Conservation (phyloP, 2,329 filamentous ascomycete species). For the Fusarium begoniae region DNA sequence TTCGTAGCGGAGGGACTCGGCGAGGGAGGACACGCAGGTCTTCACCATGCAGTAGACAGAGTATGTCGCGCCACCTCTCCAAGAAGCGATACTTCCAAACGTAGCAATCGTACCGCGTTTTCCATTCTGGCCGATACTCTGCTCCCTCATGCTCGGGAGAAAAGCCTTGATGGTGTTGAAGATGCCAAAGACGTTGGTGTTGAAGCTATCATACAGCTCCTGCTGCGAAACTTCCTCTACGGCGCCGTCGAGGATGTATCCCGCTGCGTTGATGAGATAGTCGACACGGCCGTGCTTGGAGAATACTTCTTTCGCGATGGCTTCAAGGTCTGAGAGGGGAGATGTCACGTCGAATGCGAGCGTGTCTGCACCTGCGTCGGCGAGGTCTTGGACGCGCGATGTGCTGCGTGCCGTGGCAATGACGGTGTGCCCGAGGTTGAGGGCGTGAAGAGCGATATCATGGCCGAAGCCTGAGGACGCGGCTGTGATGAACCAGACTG, state of each 20-base stretch:
- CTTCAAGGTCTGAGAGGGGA: slow-evolving; percentile 48
- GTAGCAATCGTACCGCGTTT: slow-evolving; percentile 50
- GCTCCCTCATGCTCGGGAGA: slow-evolving; percentile 56
- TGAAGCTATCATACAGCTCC: slow-evolving; percentile 53
- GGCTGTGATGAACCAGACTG: slow-evolving; percentile 64
- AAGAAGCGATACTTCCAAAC: slow-evolving; percentile 59
- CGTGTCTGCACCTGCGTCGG: slow-evolving; percentile 53
- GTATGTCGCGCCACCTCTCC: slow-evolving; percentile 49
- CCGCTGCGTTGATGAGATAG: slow-evolving; percentile 59
- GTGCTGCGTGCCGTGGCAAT: slow-evolving; percentile 59
- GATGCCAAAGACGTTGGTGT: slow-evolving; percentile 64
- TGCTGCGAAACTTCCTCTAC: slow-evolving; percentile 52
- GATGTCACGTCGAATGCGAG: slow-evolving; percentile 59
- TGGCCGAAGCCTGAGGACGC: slow-evolving; percentile 62
- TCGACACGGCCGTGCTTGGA: slow-evolving; percentile 52
- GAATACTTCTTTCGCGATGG: slow-evolving; percentile 47
- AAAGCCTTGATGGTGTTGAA: slow-evolving; percentile 60
- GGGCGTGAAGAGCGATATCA: slow-evolving; percentile 53
- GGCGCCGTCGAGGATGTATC: slow-evolving; percentile 54
- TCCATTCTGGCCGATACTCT: slow-evolving; percentile 39
- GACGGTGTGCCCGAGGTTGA: slow-evolving; percentile 58
- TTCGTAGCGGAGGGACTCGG: slow-evolving; percentile 55
- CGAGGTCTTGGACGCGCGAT: slow-evolving; percentile 52
- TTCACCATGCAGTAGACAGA: slow-evolving; percentile 58
- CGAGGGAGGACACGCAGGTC: slow-evolving; percentile 55